These are phyloP conservation scores for Russula ochroleuca DNA, from an alignment of 768 basidiomycete genomes.

Conservation along the genomic window DNA sequence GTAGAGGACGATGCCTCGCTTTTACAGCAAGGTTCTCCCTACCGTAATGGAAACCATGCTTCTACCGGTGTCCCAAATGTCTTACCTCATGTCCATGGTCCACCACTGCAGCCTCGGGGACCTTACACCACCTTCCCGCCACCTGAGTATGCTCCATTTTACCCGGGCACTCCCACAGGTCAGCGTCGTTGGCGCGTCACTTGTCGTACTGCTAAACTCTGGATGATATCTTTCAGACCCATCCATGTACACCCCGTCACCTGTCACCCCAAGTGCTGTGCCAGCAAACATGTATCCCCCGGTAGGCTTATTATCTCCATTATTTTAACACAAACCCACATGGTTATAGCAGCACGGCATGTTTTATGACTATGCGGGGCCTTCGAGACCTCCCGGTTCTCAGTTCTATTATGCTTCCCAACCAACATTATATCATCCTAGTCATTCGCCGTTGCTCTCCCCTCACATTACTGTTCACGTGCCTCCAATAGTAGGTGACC, in stretches of 20 bases:
- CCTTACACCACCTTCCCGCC: slow-evolving; percentile 50
- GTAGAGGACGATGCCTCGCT: slow-evolving; percentile 51
- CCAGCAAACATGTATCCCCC: slow-evolving; percentile 47
- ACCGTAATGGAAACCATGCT: slow-evolving; percentile 38
- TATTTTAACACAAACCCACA: slow-evolving; percentile 42
- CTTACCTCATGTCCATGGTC: slow-evolving; percentile 41
- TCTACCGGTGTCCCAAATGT: slow-evolving; percentile 34
- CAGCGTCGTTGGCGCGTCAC: slow-evolving; percentile 23
- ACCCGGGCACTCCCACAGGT: slow-evolving; percentile 46
- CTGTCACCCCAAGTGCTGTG: slow-evolving; percentile 41
- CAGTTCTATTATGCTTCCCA: slow-evolving; percentile 62
- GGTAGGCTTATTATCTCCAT: slow-evolving; percentile 39
- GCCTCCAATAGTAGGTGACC: slow-evolving; percentile 44
- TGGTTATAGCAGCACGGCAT: slow-evolving; percentile 43
- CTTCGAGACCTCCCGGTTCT: slow-evolving; percentile 45
- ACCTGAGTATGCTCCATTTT: slow-evolving; percentile 59
- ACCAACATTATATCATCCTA: slow-evolving; percentile 54
- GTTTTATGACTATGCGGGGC: slow-evolving; percentile 55
- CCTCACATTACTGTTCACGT: slow-evolving; percentile 43
- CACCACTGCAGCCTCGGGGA: slow-evolving; percentile 43
- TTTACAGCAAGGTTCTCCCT: slow-evolving; percentile 32
- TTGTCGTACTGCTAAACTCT: slow-evolving; percentile 51
- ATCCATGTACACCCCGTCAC: slow-evolving; percentile 46
- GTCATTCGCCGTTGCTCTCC: slow-evolving; percentile 52
- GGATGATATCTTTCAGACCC: slow-evolving; percentile 50